Percentiles rank a stretch among this genome's conserved stretches.
phyloP scores from a whole-genome alignment of 768 basidiomycete genomes.

The Russula brevipes region DNA sequence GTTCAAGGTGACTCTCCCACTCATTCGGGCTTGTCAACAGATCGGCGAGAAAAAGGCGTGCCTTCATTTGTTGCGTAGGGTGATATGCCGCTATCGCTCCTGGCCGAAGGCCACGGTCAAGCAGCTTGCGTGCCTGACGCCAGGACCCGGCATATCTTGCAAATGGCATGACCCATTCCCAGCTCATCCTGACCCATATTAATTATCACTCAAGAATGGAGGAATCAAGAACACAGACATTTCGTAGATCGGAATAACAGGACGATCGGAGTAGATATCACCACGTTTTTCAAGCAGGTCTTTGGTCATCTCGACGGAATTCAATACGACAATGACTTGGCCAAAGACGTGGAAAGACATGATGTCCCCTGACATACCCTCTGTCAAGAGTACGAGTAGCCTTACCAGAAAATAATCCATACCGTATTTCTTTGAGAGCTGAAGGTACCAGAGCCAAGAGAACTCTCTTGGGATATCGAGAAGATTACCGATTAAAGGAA shows the following conservation, averaged over 20 bases:
- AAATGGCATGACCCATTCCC: neutral
- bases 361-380: neutral
- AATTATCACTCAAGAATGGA: neutral
- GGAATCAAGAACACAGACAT: neutral
- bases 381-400: neutral
- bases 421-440: slow-evolving; percentile 17
- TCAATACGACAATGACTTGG: neutral
- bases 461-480: slow-evolving; percentile 22
- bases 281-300: neutral
- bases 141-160: neutral
- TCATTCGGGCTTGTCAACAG: slow-evolving; percentile 1
- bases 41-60: neutral
- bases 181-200: slow-evolving; percentile 1
- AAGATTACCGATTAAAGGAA: slow-evolving; percentile 18
- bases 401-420: neutral
- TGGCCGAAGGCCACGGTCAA: neutral
- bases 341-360: slow-evolving; percentile 36
- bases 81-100: neutral
- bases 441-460: slow-evolving; percentile 10
- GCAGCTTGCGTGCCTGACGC: neutral
- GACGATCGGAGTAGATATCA: slow-evolving; percentile 22
- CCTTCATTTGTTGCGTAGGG: neutral
- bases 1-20: slow-evolving; percentile 2
- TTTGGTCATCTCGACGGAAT: neutral
- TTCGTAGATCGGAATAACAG: neutral